phyloP scores from a whole-genome alignment of 2,329 filamentous ascomycete species.

The Albophoma yamanashiensis region DNA sequence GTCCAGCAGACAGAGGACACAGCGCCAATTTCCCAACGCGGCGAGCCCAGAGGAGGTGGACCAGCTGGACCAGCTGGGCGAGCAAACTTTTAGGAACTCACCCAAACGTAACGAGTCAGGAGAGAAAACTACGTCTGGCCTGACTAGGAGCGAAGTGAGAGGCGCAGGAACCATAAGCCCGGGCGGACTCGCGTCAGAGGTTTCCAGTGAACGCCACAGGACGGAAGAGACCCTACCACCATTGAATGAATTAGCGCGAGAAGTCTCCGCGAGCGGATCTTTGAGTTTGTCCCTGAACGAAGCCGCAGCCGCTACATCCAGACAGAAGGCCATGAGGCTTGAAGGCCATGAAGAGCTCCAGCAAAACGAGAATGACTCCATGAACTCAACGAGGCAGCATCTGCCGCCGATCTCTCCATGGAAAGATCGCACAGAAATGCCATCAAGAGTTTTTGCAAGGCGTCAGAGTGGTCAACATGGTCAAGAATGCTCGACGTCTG shows the following conservation, averaged over 20 bases:
- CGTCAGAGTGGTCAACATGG: no score
- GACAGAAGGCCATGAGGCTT: no score
- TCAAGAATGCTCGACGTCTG: no score
- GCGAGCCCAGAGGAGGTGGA: background rate
- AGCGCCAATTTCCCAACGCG: background rate
- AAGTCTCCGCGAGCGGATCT: background rate
- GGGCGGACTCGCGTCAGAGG: no score
- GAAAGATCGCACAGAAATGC: background rate
- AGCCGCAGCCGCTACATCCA: background rate
- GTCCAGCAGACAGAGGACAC: background rate
- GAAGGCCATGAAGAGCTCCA: no score
- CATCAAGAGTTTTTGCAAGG: background rate
- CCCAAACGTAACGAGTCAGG: background rate
- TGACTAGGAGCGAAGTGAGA: background rate
- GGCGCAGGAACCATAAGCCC: no score
- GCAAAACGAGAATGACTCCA: background rate
- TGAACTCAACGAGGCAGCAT: background rate
- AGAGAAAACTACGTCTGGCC: background rate
- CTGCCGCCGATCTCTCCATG: background rate
- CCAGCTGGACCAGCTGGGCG: background rate
- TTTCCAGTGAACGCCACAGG: no score
- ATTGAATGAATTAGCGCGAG: no score
- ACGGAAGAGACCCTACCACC: no score
- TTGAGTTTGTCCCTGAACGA: background rate
- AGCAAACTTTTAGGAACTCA: no score